Evolutionary conservation across 495 filamentous ascomycete species (phyloP), one percentile per base, ranked within the genome.

Genomic region (Penicillium diatomitis): DNA sequence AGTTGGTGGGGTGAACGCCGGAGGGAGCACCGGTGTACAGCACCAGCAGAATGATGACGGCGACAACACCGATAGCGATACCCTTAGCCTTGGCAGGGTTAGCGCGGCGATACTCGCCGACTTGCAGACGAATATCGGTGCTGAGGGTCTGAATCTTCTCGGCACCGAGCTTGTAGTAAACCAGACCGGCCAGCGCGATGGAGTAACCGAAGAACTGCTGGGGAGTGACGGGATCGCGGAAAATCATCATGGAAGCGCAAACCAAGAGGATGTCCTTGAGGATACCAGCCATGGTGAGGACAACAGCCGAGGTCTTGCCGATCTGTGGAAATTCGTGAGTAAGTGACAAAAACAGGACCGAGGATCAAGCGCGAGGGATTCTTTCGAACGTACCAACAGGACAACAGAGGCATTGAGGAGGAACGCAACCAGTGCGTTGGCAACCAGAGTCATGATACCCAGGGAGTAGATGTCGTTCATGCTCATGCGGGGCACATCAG

Each of bases 251-350:
- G 46, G 87, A 94, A 46, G 86, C 85, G 48, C 75, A 66, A 49
- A 96, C 90, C 37, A 96, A 85, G 51, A 96, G 79, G 56, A 96
- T 89, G 68, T 96, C 90, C 76, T 96, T 96, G 58, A 95, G 82
- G 47, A 96, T 87, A 71, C 91, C 91, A 67, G 87, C 95, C 52
- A 96, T 86, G 42, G 91, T 96, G 53, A 95, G 83, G 65, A 95
- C 88, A 32, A 96, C 84, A 42, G 87, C 88, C 3, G 90, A 95
- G 31, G 90, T 96, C 74, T 87, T 89, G 70, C 90, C 90, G 69
- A 96, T 96, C 89, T 95, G 52, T 34, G n/a, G 51, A 12, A 28
- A 46, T 74, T 61, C 72, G 59, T 20, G 49, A 38, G 27, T 8
- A 27, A 32, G 4, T 7, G 20, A 20, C 20, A 20, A 20, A 20